These are phyloP conservation scores for Tolypocladium guangdongense DNA, from an alignment of 2,329 filamentous ascomycete genomes.

Conservation along the genomic window DNA sequence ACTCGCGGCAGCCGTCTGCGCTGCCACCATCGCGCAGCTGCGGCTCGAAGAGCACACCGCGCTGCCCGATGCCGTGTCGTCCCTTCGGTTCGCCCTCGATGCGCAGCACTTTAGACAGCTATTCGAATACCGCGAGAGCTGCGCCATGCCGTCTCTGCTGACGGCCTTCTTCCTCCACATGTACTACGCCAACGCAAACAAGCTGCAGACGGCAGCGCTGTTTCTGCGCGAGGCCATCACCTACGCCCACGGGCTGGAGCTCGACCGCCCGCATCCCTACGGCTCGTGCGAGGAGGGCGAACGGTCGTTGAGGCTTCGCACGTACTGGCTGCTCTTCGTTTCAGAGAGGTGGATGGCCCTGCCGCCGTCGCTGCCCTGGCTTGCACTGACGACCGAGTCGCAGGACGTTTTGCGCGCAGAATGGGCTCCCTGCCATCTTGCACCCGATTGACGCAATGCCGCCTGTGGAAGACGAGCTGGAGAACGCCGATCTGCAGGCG, in stretches of 20 bases:
- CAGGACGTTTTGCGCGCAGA: slow-evolving; percentile 10
- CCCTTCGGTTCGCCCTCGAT: no score
- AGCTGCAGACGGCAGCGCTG: slow-evolving; percentile 12
- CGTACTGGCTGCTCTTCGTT: slow-evolving; percentile 15
- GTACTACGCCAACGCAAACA: slow-evolving; percentile 17
- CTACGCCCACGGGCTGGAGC: slow-evolving; percentile 11
- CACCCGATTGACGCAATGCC: slow-evolving; percentile 12
- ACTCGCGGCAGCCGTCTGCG: slow-evolving; percentile 13
- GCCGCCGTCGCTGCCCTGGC: no score
- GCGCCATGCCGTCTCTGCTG: slow-evolving; percentile 6
- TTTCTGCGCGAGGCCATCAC: slow-evolving; percentile 14
- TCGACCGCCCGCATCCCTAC: slow-evolving; percentile 11
- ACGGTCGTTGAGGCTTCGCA: slow-evolving; percentile 9
- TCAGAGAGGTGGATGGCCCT: slow-evolving; percentile 4
- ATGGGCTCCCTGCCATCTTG: slow-evolving; percentile 11
- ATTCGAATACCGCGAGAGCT: no score
- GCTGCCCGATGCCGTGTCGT: no score
- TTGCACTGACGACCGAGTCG: no score
- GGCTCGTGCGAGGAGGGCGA: slow-evolving; percentile 5
- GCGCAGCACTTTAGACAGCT: no score
- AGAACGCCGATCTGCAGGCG: slow-evolving; percentile 6
- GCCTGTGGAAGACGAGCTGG: slow-evolving; percentile 8
- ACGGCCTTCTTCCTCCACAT: slow-evolving; percentile 17
- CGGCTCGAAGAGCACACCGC: slow-evolving; percentile 11
- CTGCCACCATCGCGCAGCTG: slow-evolving; percentile 15